A percentile compares a stretch with the other conserved stretches of the same genome.
phyloP scores from a whole-genome alignment of 1,139 yeast genomes.

The Sugiyamaella castrensis region DNA sequence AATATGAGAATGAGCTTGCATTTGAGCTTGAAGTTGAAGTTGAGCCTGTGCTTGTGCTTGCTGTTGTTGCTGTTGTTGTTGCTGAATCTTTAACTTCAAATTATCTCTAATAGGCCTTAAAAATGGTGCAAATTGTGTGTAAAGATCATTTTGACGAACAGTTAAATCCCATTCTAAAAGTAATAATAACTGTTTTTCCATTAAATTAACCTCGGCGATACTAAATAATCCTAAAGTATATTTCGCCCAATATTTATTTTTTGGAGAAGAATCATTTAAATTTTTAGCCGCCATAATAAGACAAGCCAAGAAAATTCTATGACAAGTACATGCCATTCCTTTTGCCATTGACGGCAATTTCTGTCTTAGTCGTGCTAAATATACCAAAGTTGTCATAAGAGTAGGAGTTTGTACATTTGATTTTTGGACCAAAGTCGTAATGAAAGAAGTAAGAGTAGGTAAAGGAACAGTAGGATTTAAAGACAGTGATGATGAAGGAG shows the following conservation, averaged over 20 bases:
- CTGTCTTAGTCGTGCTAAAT: slow-evolving; percentile 69
- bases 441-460: slow-evolving; percentile 59
- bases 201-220: slow-evolving; percentile 78
- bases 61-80: slow-evolving; percentile 3
- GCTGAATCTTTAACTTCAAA: slow-evolving; percentile 19
- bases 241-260: slow-evolving; percentile 93
- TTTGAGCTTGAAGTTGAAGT: slow-evolving; percentile 1
- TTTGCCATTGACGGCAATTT: slow-evolving; percentile 83
- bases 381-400: slow-evolving; percentile 84
- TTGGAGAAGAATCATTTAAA: slow-evolving; percentile 88
- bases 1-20: not conserved
- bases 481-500: slow-evolving; percentile 34
- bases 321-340: slow-evolving; percentile 93
- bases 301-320: slow-evolving; percentile 85
- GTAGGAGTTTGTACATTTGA: slow-evolving; percentile 96
- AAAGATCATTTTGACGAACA: slow-evolving; percentile 66
- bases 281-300: slow-evolving; percentile 86
- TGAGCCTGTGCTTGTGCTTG: slow-evolving; percentile 2
- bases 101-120: slow-evolving; percentile 61
- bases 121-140: slow-evolving; percentile 69
- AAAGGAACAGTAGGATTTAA: slow-evolving; percentile 15
- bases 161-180: slow-evolving; percentile 81
- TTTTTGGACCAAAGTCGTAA: slow-evolving; percentile 64
- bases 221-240: slow-evolving; percentile 82
- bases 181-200: slow-evolving; percentile 81